phyloP scores from a whole-genome alignment of 345 rosid species.

The Brassica incana region DNA sequence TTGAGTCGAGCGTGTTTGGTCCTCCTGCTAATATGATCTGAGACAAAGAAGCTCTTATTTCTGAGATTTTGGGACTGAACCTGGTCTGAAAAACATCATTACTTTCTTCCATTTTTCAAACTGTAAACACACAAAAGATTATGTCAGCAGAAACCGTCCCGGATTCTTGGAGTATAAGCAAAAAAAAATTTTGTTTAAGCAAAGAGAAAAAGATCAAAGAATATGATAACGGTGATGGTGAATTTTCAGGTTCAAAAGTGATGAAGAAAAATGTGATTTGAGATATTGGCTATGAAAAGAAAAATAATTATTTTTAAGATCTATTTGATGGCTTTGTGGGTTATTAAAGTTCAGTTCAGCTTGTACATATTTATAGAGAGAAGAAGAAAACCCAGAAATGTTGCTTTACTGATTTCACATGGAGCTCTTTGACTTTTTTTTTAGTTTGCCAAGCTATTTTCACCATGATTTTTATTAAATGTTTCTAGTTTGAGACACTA shows the following conservation, averaged over 20 bases:
- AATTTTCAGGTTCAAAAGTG: neutral
- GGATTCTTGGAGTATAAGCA: constrained; percentile 21
- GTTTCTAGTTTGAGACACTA: constrained; percentile 10
- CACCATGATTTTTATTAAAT: constrained; percentile 11
- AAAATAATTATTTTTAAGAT: neutral
- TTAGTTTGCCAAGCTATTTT: neutral
- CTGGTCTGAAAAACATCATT: constrained; percentile 21
- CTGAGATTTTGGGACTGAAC: constrained; percentile 30
- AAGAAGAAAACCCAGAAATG: constrained; percentile 13
- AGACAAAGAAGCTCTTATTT: constrained; percentile 64
- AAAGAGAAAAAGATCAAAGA: constrained; percentile 1
- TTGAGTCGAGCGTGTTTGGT: constrained; percentile 75
- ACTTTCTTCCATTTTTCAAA: constrained; percentile 45
- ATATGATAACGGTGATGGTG: constrained; percentile 8
- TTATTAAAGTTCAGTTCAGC: constrained; percentile 7
- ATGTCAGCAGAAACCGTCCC: constrained; percentile 20
- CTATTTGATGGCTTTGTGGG: constrained; percentile 6
- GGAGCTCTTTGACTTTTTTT: constrained; percentile 38
- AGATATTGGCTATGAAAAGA: neutral
- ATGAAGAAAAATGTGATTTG: constrained; percentile 15
- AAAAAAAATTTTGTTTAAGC: neutral
- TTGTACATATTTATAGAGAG: constrained; percentile 37
- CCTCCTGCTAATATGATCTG: constrained; percentile 77
- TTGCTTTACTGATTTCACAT: constrained; percentile 39
- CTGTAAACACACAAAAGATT: neutral